Evolutionary conservation across 179 eudicot species (phyloP), one percentile per base, ranked within the genome.

Genomic region (Heliamphora pulchella): DNA sequence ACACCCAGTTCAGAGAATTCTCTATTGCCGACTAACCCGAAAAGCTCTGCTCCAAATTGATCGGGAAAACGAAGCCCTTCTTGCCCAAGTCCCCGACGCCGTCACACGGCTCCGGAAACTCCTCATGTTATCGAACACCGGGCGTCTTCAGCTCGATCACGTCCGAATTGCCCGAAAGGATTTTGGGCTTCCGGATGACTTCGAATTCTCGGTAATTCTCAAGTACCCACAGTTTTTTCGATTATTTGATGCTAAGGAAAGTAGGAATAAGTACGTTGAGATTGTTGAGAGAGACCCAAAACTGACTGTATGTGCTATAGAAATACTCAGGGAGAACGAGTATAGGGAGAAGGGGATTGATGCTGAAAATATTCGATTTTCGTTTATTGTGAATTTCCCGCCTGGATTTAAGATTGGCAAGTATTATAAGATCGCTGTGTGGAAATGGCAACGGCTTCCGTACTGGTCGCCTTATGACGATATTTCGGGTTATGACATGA

Each of bases 391-490:
- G 68, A 89, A 89, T 85, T 89, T 89, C 63, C 91, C 91, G 5
- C 91, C 91, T 0, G 91, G 91, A 20, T 89, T 87, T 77, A 89
- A 85, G 84, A 81, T 86, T 39, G 81, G 87, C 1, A 89, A 89
- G 75, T 87, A 87, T 80, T 89, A 83, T 61, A 89, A 85, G 63
- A 89, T 87, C 77, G 91, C 88, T 2, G 81, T 89, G 50, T 87
- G 91, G 91, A 87, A 87, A 53, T 89, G 91, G 91, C 91, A 89
- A 77, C 77, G 91, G 80, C 66, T 87, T 58, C 91, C 91, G 0
- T 89, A 89, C 75, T 89, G 91, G 91, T 89, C 89, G 5, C 91
- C 91, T 0, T 89, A 89, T 47, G 91, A 87, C 51, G 86, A 89
- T 75, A 75, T 89, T 20, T 83, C 86, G 6, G 88, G 86, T 7